Conservation (phyloP, 345 rosid genomes). For the Sisymbrium altissimum region DNA sequence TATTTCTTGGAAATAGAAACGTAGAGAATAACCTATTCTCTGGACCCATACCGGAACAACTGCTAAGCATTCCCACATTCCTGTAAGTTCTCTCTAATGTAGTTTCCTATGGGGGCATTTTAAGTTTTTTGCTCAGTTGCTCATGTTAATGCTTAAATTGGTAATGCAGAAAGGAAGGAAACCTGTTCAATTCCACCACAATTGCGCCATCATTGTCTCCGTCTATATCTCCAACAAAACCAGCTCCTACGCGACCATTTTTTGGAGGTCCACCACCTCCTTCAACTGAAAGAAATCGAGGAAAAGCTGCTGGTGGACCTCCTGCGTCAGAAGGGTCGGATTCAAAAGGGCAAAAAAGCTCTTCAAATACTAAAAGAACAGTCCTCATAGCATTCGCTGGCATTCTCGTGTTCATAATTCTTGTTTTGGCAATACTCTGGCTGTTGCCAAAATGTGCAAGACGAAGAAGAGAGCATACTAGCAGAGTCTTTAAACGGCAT, state of each 20-base stretch:
- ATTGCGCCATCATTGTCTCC: conserved; percentile 53
- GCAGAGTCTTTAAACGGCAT: conserved; percentile 53
- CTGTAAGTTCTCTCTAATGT: conserved; percentile 46
- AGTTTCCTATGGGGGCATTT: conserved; percentile 2
- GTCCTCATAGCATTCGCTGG: conserved; percentile 80
- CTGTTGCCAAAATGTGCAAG: conserved; percentile 54
- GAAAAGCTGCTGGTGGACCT: conserved; percentile 59
- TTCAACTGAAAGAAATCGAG: conserved; percentile 43
- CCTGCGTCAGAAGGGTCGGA: conserved; percentile 46
- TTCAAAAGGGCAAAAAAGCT: conserved; percentile 33
- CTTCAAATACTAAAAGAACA: conserved; percentile 47
- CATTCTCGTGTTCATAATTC: conserved; percentile 48
- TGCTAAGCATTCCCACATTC: conserved; percentile 68
- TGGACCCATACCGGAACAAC: conserved; percentile 83
- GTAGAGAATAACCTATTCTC: conserved; percentile 81
- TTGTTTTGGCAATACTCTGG: conserved; percentile 52
- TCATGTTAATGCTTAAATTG: conserved; percentile 6
- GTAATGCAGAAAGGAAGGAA: conserved; percentile 74
- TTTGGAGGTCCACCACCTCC: conserved; percentile 45
- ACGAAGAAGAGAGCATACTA: conserved; percentile 49
- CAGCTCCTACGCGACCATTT: conserved; percentile 39
- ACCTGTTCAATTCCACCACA: conserved; percentile 56
- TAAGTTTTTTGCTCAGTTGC: neutral
- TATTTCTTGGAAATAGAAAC: conserved; percentile 52
- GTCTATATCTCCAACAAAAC: conserved; percentile 42